A percentile compares a stretch with the other conserved stretches of the same genome.
Conservation (phyloP, 371 early-diverging fungal species). For the Apophysomyces trapeziformis region DNA sequence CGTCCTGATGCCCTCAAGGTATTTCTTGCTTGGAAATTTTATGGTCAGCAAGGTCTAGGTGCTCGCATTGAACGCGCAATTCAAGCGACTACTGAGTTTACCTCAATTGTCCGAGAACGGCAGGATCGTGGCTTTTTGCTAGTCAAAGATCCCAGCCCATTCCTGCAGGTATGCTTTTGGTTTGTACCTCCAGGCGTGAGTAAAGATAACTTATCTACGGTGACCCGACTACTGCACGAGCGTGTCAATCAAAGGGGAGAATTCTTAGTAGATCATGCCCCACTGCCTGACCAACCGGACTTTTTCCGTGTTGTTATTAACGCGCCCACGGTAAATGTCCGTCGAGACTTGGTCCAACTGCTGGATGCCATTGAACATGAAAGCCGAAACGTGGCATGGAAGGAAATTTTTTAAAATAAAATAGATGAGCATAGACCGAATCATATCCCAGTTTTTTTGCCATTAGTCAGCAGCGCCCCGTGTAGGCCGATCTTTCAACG, state of each 20-base stretch:
- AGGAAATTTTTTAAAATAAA: not conserved
- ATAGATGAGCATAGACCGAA: not conserved
- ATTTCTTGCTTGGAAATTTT: constrained; percentile 84
- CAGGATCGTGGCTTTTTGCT: constrained; percentile 35
- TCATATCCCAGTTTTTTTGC: not conserved
- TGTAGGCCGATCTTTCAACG: not conserved
- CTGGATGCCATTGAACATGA: constrained; percentile 61
- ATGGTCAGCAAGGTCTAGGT: constrained; percentile 62
- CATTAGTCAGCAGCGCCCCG: not conserved
- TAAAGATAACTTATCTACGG: constrained; percentile 39
- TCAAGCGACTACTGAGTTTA: constrained; percentile 41
- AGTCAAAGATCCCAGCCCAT: constrained; percentile 46
- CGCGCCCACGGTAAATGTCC: constrained; percentile 61
- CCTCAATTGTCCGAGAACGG: constrained; percentile 31
- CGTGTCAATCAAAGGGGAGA: constrained; percentile 56
- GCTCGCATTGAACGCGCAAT: constrained; percentile 59
- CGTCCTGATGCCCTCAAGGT: constrained; percentile 85
- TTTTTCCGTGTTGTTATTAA: constrained; percentile 81
- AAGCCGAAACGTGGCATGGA: constrained; percentile 34
- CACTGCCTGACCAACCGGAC: constrained; percentile 55
- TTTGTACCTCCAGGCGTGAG: constrained; percentile 51
- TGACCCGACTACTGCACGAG: constrained; percentile 60
- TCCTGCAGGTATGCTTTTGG: constrained; percentile 74
- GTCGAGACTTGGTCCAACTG: constrained; percentile 56
- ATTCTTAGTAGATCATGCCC: constrained; percentile 72